phyloP scores from a whole-genome alignment of 805 yeast species.

The Candida ulmi region DNA sequence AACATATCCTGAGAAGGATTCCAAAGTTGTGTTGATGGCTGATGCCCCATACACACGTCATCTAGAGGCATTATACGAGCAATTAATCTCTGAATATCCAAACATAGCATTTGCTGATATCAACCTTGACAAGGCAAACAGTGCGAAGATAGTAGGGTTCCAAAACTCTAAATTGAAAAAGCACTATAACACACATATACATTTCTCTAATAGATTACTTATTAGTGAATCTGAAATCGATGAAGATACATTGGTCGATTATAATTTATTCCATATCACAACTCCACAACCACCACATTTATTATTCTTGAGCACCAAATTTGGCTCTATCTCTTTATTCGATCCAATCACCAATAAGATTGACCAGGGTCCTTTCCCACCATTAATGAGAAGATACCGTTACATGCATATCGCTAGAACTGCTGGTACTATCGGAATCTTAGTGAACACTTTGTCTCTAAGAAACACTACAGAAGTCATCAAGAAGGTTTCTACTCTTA shows the following conservation, averaged over 20 bases:
- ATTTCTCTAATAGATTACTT: conserved; percentile 28
- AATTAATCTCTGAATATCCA: conserved; percentile 24
- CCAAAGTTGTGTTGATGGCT: conserved; percentile 60
- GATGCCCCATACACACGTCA: conserved; percentile 60
- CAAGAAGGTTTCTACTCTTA: conserved; percentile 51
- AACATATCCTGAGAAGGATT: conserved; percentile 33
- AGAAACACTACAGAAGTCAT: conserved; percentile 66
- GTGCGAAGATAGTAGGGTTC: conserved; percentile 39
- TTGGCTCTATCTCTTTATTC: conserved; percentile 45
- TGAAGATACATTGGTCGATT: conserved; percentile 36
- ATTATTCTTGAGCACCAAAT: conserved; percentile 68
- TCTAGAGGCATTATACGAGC: conserved; percentile 34
- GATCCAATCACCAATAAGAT: conserved; percentile 34
- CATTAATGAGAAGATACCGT: conserved; percentile 76
- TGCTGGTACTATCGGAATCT: conserved; percentile 87
- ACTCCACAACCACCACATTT: conserved; percentile 75
- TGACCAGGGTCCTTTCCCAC: conserved; percentile 62
- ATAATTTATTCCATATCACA: conserved; percentile 63
- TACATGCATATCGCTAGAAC: conserved; percentile 85
- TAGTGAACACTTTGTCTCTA: conserved; percentile 85
- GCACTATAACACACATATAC: conserved; percentile 2
- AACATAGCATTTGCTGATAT: conserved; percentile 36
- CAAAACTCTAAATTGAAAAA: conserved; percentile 2
- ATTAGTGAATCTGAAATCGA: conserved; percentile 24
- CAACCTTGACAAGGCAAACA: conserved; percentile 27